Base-by-base conservation (phyloP, 2,329 filamentous ascomycete genomes). In the Pseudocercospora eumusae region DNA sequence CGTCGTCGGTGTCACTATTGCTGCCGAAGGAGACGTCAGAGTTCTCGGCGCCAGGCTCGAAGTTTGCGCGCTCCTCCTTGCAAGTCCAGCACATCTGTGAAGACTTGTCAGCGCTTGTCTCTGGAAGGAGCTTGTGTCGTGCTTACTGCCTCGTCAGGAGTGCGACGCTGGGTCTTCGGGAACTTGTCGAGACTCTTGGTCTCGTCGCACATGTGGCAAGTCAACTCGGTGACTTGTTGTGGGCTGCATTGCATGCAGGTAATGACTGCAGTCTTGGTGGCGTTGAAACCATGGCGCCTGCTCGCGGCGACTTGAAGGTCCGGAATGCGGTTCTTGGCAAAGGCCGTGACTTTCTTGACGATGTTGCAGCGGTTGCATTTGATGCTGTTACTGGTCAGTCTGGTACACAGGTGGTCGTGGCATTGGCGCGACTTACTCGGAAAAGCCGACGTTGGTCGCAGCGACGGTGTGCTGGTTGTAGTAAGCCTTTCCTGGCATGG, bases 161-260 rank as follows among this genome's bases (percentile, higher is more conserved):
- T 65, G 40, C 58, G 61, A 21, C 69, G 65, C 62, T 73, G 70
- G 13, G 61, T 49, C 64, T 71, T 70, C 40, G 62, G 63, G 62
- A 72, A 73, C 15, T 53, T 49, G 33, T 67, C 64, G 44, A 69
- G 59, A 13, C 50, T 64, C 58, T 72, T 73, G 21, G 56, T 55
- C 21, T 47, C 20, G 18, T 68, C 64, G 59, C 71, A 74, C 27
- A 61, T 49, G 61, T 57, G 56, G 66, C 72, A 74, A 13, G 64
- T 42, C 31, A 71, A 57, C 62, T 73, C 71, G 49, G 66, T 60
- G 15, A 60, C 42, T 50, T 69, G 69, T 13, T 52, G 52, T 1
- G 59, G 61, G 13, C 61, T 64, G 63, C 71, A 73, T 3, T 21
- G 20, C 8, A 63, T 65, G 63, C 71, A 73, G 10, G 60, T 33